Evolutionary conservation across 139 green algal genomes (phyloP), one percentile per base, ranked within the genome.

Genomic region (Tetradesmus lagerheimii): DNA sequence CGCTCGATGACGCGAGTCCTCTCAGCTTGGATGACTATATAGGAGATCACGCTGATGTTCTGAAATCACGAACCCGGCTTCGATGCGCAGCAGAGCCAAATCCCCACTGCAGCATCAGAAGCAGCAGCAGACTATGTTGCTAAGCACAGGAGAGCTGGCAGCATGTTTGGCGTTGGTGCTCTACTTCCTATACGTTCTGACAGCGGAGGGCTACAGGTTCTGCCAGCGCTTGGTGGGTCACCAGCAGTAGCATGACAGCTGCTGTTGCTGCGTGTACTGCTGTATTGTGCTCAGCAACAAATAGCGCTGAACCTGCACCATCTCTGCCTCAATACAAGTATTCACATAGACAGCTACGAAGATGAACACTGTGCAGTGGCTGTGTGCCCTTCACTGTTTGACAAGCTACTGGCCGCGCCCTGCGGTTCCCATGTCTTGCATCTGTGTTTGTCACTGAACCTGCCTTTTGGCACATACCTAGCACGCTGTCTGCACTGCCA

Each of bases 141-240:
- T 83, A 29, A 14, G 43, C 71, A 50, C 37, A 34, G 31, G 8
- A 25, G 71, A 83, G 45, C 43, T 83, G 43, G 39, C 50, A 25
- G 71, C 71, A 25, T 83, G 35, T 20, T n/a, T 80, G 16, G 53
- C 64, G 53, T 8, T 91, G 20, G 88, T 91, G 9, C 25, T 57
- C 12, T 91, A 89, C 66, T 91, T 88, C 43, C 0, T 91, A 20
- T 83, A 83, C 31, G 74, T 91, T 23, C 29, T 91, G 34, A 45
- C 27, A 15, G 18, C 11, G 1, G 88, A 88, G 41, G 88, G 88
- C 12, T 31, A 34, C 23, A 29, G 20, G 5, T 88, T 91, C 66
- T 89, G 88, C 37, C 64, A 79, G 29, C n/a, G 74, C 16, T 31
- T 91, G n/a, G 62, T 88, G 57, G 57, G 57, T 71, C 2, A 38